Evolutionary conservation across 2,329 filamentous ascomycete species (phyloP).

Genomic region (Hyphodiscus sp.): DNA sequence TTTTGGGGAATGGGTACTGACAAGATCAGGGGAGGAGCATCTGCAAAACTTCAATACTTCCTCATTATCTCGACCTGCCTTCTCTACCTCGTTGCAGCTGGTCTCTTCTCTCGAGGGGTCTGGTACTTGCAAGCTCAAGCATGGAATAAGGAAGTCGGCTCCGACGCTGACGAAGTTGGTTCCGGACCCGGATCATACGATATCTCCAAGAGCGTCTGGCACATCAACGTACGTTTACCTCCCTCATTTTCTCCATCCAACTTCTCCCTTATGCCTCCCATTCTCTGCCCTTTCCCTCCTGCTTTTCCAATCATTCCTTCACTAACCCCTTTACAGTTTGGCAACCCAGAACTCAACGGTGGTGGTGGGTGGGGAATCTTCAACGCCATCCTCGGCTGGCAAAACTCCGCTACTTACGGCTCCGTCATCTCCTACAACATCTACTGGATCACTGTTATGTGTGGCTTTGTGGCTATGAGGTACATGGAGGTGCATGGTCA

Average conservation of each 20-base stretch:
- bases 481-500: slow-evolving; percentile 56
- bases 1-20: slow-evolving; percentile 4
- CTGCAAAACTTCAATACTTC: slow-evolving; percentile 66
- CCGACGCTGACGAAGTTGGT: slow-evolving; percentile 56
- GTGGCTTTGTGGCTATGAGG: slow-evolving; percentile 56
- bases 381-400: slow-evolving; percentile 81
- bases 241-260: not conserved
- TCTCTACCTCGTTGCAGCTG: slow-evolving; percentile 77
- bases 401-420: slow-evolving; percentile 81
- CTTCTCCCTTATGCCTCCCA: slow-evolving; percentile 7
- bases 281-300: no score
- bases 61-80: slow-evolving; percentile 77
- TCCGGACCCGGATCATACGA: slow-evolving; percentile 72
- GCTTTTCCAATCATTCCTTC: no score
- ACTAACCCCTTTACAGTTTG: slow-evolving; percentile 51
- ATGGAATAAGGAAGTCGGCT: slow-evolving; percentile 47
- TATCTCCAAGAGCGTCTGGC: slow-evolving; percentile 72
- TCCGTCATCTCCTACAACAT: slow-evolving; percentile 82
- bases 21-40: slow-evolving; percentile 48
- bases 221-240: slow-evolving; percentile 65
- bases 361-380: slow-evolving; percentile 82
- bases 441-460: slow-evolving; percentile 73
- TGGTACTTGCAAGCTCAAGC: slow-evolving; percentile 67
- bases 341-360: slow-evolving; percentile 64
- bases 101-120: slow-evolving; percentile 70